These are phyloP conservation scores for Cyclotella baltica DNA, from an alignment of 108 stramenopile species.

Conservation along the genomic window DNA sequence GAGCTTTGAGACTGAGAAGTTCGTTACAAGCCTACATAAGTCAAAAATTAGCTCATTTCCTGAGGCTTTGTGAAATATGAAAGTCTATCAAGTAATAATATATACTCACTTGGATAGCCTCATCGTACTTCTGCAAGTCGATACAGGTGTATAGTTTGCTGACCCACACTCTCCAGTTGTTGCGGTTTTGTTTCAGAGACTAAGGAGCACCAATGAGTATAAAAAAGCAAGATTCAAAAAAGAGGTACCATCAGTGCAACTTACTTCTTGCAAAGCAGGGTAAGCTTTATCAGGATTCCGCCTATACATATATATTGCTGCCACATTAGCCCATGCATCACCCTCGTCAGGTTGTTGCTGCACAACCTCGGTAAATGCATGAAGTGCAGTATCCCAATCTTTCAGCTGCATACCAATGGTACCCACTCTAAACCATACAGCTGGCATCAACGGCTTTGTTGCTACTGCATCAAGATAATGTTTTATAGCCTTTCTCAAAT, in stretches of 20 bases:
- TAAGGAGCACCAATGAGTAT: slow-evolving; percentile 14
- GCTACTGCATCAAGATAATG: slow-evolving; percentile 74
- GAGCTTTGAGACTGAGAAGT: slow-evolving; percentile 66
- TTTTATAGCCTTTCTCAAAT: slow-evolving; percentile 63
- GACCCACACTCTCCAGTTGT: slow-evolving; percentile 88
- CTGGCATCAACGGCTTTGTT: slow-evolving; percentile 86
- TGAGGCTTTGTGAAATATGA: not conserved
- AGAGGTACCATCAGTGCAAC: not conserved
- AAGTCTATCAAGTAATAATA: not conserved
- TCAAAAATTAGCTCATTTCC: not conserved
- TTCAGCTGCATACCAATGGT: slow-evolving; percentile 88
- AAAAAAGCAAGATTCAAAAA: slow-evolving; percentile 6
- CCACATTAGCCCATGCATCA: slow-evolving; percentile 96
- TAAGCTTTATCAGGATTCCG: slow-evolving; percentile 79
- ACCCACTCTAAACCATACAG: slow-evolving; percentile 93
- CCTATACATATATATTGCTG: slow-evolving; percentile 87
- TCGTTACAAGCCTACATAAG: slow-evolving; percentile 57
- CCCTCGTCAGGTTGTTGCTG: slow-evolving; percentile 95
- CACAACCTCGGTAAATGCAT: slow-evolving; percentile 93
- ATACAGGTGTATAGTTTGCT: slow-evolving; percentile 87
- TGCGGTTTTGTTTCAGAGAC: slow-evolving; percentile 77
- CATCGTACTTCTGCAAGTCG: slow-evolving; percentile 85
- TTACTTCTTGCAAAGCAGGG: slow-evolving; percentile 77
- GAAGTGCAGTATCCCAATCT: slow-evolving; percentile 86
- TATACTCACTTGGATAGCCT: slow-evolving; percentile 70